phyloP scores from a whole-genome alignment of 192 early-diverging fungal species.

The Funneliformis geosporum region DNA sequence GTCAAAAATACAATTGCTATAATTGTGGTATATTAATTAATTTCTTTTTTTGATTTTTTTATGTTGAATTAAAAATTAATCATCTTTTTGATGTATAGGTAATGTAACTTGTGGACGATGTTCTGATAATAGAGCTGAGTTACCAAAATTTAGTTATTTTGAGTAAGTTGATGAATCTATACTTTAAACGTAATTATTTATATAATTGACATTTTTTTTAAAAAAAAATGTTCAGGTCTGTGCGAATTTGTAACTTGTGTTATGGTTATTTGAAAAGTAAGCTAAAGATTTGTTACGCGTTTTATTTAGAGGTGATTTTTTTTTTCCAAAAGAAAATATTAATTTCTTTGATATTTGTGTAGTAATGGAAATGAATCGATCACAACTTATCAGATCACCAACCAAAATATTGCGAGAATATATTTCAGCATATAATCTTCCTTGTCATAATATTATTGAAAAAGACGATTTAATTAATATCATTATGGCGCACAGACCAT shows the following conservation, averaged over 20 bases:
- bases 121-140: slow-evolving; percentile 33
- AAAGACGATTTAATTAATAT: slow-evolving; percentile 42
- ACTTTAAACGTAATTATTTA: not conserved
- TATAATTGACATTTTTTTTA: not conserved
- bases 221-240: not conserved
- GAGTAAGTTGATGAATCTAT: slow-evolving; percentile 32
- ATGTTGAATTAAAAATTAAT: not conserved
- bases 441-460: slow-evolving; percentile 36
- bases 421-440: slow-evolving; percentile 40
- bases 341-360: slow-evolving; percentile 1
- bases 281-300: not conserved
- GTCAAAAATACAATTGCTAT: slow-evolving; percentile 39
- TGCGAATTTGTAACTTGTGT: slow-evolving; percentile 11
- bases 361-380: slow-evolving; percentile 35
- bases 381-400: slow-evolving; percentile 23
- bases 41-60: not conserved
- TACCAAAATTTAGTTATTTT: slow-evolving; percentile 42
- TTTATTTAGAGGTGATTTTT: not conserved
- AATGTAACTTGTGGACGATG: slow-evolving; percentile 39
- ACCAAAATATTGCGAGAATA: slow-evolving; percentile 38
- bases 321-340: not conserved
- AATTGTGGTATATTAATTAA: slow-evolving; percentile 43
- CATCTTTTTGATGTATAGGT: slow-evolving; percentile 29
- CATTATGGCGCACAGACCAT: slow-evolving; percentile 28
- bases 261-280: slow-evolving; percentile 17